A percentile compares a stretch with the other conserved stretches of the same genome.
These are phyloP conservation scores for Stenogyne calaminthoides DNA, from an alignment of 305 asterid genomes.

Conservation along the genomic window DNA sequence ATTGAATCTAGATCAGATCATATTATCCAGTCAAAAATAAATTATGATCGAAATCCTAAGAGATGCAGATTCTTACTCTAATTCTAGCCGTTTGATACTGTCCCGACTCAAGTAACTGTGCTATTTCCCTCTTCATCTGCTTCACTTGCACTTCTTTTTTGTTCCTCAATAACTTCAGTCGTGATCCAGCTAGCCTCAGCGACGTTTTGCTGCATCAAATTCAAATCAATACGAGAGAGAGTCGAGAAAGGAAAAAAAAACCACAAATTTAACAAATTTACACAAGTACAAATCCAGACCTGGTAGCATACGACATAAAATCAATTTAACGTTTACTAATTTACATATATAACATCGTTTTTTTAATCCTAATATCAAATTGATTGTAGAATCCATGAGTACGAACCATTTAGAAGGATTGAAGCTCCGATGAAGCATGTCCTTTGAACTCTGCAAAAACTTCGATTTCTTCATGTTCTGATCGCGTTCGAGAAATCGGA, in stretches of 20 bases:
- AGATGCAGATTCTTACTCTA: conserved; percentile 51
- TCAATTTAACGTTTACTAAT: not conserved
- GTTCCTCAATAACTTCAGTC: conserved; percentile 83
- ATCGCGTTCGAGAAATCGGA: conserved; percentile 13
- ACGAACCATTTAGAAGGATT: conserved; percentile 81
- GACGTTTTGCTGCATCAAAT: conserved; percentile 74
- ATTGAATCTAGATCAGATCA: conserved; percentile 14
- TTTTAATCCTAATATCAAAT: not conserved
- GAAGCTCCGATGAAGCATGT: conserved; percentile 71
- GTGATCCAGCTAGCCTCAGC: conserved; percentile 72
- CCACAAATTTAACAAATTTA: not conserved
- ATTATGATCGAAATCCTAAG: not conserved
- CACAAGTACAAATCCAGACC: not conserved
- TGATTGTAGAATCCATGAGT: not conserved
- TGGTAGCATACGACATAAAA: not conserved
- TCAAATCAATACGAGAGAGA: conserved; percentile 13
- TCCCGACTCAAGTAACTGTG: conserved; percentile 78
- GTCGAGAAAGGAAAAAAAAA: not conserved
- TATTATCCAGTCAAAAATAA: not conserved
- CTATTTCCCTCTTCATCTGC: conserved; percentile 75
- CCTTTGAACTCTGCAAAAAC: conserved; percentile 62
- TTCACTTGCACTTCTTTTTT: conserved; percentile 76
- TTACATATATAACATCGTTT: not conserved
- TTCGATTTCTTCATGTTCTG: conserved; percentile 70
- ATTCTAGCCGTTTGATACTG: conserved; percentile 79